Evolutionary conservation across 495 filamentous ascomycete genomes (phyloP).

Genomic region (Echria macrotheca): DNA sequence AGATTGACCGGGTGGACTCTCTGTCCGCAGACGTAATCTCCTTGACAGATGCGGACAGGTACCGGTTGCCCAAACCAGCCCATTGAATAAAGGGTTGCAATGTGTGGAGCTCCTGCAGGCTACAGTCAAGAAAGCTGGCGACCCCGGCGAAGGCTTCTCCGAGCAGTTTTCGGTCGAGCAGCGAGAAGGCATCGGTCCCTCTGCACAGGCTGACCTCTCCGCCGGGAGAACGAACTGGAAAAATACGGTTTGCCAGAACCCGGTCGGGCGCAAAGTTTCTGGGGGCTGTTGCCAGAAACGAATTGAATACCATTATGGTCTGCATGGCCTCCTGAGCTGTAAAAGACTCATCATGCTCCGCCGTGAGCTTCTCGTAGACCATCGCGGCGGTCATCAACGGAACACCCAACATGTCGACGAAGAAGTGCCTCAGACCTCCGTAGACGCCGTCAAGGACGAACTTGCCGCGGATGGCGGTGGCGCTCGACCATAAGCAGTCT

Average conservation of each 20-base stretch:
- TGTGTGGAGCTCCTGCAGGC: slow-evolving; percentile 26
- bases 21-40: slow-evolving; percentile 28
- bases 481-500: slow-evolving; percentile 37
- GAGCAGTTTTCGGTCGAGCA: slow-evolving; percentile 34
- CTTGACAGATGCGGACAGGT: slow-evolving; percentile 31
- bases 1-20: slow-evolving; percentile 15
- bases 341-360: slow-evolving; percentile 4
- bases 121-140: slow-evolving; percentile 36
- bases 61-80: slow-evolving; percentile 27
- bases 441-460: slow-evolving; percentile 31
- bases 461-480: slow-evolving; percentile 32
- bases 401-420: slow-evolving; percentile 32
- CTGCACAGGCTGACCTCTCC: slow-evolving; percentile 11
- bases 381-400: slow-evolving; percentile 26
- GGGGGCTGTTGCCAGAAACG: slow-evolving; percentile 16
- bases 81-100: slow-evolving; percentile 34
- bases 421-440: slow-evolving; percentile 30
- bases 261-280: neutral
- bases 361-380: slow-evolving; percentile 31
- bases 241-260: slow-evolving; percentile 10
- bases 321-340: slow-evolving; percentile 27
- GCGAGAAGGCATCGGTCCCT: slow-evolving; percentile 24
- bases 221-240: slow-evolving; percentile 26
- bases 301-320: slow-evolving; percentile 32
- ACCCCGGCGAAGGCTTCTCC: slow-evolving; percentile 21